phyloP scores from a whole-genome alignment of 805 yeast genomes.

The Ascoidea asiatica region DNA sequence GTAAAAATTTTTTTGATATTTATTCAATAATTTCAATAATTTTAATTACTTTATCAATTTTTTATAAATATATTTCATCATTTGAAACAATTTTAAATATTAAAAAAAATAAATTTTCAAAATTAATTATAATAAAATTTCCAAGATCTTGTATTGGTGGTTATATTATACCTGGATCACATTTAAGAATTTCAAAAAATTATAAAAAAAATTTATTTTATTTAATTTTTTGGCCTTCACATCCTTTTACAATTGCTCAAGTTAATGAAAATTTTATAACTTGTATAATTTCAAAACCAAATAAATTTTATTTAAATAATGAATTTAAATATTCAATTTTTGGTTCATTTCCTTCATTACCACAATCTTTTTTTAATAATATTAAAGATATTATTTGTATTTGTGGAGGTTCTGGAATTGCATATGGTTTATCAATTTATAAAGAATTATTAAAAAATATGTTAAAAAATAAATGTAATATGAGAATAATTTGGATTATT shows the following conservation, averaged over 20 bases:
- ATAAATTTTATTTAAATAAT: slow-evolving; percentile 21
- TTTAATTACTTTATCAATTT: slow-evolving; percentile 21
- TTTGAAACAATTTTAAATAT: slow-evolving; percentile 11
- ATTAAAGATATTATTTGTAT: slow-evolving; percentile 28
- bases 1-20: slow-evolving; percentile 34
- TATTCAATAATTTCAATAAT: slow-evolving; percentile 18
- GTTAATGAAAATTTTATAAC: slow-evolving; percentile 26
- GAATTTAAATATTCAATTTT: slow-evolving; percentile 22
- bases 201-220: slow-evolving; percentile 23
- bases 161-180: slow-evolving; percentile 34
- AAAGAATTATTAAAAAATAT: slow-evolving; percentile 1
- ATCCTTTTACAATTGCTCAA: slow-evolving; percentile 53
- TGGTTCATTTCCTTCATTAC: slow-evolving; percentile 18
- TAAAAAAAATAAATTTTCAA: slow-evolving; percentile 13
- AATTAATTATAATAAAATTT: not conserved
- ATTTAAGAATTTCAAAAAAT: slow-evolving; percentile 33
- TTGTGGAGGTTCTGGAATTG: slow-evolving; percentile 67
- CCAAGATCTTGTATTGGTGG: not conserved
- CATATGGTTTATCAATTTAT: slow-evolving; percentile 37
- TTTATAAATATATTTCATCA: slow-evolving; percentile 19
- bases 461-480: slow-evolving; percentile 6
- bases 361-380: slow-evolving; percentile 3
- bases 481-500: slow-evolving; percentile 42
- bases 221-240: slow-evolving; percentile 46
- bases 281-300: slow-evolving; percentile 32